Conservation (phyloP, 257 asterid genomes). For the Salvia miltiorrhiza region DNA sequence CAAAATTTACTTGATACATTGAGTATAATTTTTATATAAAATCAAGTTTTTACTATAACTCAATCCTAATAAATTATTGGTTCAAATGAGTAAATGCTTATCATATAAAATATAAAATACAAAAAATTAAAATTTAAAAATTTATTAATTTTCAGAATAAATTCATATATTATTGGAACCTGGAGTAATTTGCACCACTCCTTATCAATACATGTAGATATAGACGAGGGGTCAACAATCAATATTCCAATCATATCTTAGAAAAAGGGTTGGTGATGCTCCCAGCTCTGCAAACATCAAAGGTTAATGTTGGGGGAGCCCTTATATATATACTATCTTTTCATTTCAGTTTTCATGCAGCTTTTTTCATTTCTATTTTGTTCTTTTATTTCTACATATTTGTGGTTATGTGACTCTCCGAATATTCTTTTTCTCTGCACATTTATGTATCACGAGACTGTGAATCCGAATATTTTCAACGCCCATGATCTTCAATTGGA, state of each 20-base stretch:
- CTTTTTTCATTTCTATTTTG: conserved; percentile 1
- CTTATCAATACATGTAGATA: no score
- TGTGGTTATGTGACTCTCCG: neutral
- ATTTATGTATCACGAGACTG: neutral
- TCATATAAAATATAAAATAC: no score
- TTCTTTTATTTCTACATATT: neutral
- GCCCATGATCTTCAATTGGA: neutral
- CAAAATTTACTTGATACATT: no score
- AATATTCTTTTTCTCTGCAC: conserved; percentile 23
- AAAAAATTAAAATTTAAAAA: no score
- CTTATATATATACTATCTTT: neutral
- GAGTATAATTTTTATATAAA: no score
- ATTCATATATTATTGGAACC: no score
- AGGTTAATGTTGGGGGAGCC: conserved; percentile 19
- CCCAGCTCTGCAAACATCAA: conserved; percentile 22
- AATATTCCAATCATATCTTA: conserved; percentile 39
- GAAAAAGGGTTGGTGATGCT: conserved; percentile 27
- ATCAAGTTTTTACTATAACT: no score
- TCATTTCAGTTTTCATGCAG: neutral
- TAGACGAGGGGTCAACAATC: neutral
- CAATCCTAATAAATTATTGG: no score
- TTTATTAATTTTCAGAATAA: no score
- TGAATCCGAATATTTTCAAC: conserved; percentile 5
- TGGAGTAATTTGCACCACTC: no score
- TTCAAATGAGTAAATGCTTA: no score